Conservation (phyloP, 2,329 filamentous ascomycete species). For the Fusarium devonianum region DNA sequence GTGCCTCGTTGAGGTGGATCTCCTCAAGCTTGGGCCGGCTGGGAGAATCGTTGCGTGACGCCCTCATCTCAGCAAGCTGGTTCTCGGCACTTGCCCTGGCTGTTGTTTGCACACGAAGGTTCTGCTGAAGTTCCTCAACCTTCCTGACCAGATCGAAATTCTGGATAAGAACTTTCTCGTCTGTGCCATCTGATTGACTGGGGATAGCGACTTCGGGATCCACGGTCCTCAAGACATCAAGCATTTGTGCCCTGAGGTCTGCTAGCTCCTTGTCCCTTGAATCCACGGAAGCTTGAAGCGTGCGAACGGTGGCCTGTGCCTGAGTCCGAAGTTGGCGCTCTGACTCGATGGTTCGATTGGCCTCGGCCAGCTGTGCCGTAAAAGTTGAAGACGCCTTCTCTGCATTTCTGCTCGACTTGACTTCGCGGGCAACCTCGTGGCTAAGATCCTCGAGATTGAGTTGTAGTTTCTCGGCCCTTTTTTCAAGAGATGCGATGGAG, state of each 20-base stretch:
- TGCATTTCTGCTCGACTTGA: slow-evolving; percentile 86
- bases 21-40: slow-evolving; percentile 83
- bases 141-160: slow-evolving; percentile 87
- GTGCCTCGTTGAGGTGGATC: slow-evolving; percentile 82
- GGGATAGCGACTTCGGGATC: slow-evolving; percentile 75
- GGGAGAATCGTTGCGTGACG: slow-evolving; percentile 74
- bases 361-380: slow-evolving; percentile 84
- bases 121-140: slow-evolving; percentile 87
- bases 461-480: slow-evolving; percentile 91
- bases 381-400: slow-evolving; percentile 85
- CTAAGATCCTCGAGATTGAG: slow-evolving; percentile 90
- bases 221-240: slow-evolving; percentile 84
- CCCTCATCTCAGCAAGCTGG: slow-evolving; percentile 80
- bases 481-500: slow-evolving; percentile 83
- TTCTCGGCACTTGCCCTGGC: slow-evolving; percentile 82
- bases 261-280: slow-evolving; percentile 80
- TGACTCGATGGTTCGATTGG: slow-evolving; percentile 87
- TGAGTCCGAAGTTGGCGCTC: slow-evolving; percentile 86
- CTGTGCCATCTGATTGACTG: slow-evolving; percentile 63
- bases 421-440: slow-evolving; percentile 88
- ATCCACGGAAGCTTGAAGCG: slow-evolving; percentile 81
- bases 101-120: slow-evolving; percentile 82
- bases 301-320: slow-evolving; percentile 83
- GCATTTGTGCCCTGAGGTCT: slow-evolving; percentile 80
- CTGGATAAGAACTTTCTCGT: slow-evolving; percentile 73